These are phyloP conservation scores for Cercospora sp. DNA, from an alignment of 2,329 filamentous ascomycete species.

Conservation along the genomic window DNA sequence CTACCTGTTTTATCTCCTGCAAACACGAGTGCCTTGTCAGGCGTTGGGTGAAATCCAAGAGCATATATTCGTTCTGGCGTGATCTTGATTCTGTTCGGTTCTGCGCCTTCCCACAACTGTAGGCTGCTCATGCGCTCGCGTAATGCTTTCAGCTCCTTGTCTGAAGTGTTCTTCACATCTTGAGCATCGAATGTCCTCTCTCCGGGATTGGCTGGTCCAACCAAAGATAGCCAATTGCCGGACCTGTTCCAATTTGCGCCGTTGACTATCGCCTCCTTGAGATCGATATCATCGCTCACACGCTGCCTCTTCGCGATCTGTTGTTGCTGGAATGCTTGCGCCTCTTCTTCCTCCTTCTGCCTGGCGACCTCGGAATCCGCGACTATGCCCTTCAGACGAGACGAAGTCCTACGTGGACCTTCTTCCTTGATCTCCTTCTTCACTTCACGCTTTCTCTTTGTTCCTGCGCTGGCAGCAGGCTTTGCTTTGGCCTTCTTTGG, in stretches of 20 bases:
- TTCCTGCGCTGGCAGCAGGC: conserved; percentile 44
- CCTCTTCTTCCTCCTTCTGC: conserved; percentile 66
- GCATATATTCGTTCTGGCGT: conserved; percentile 85
- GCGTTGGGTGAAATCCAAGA: conserved; percentile 82
- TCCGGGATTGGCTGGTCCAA: conserved; percentile 76
- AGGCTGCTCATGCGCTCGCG: conserved; percentile 75
- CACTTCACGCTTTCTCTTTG: conserved; percentile 48
- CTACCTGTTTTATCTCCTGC: conserved; percentile 93
- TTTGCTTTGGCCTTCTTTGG: conserved; percentile 52
- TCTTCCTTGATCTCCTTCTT: conserved; percentile 57
- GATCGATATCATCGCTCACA: conserved; percentile 66
- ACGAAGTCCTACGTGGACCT: conserved; percentile 60
- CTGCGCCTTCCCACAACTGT: conserved; percentile 78
- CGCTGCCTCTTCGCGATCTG: conserved; percentile 60
- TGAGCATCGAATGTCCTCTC: conserved; percentile 83
- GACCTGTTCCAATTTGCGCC: conserved; percentile 69
- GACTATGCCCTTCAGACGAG: conserved; percentile 61
- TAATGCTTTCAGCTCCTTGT: conserved; percentile 71
- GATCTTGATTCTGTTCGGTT: conserved; percentile 84
- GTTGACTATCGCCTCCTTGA: conserved; percentile 76
- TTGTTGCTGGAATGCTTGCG: conserved; percentile 57
- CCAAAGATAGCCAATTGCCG: conserved; percentile 63
- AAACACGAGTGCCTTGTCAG: conserved; percentile 84
- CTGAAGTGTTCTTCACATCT: conserved; percentile 74
- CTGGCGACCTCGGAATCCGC: conserved; percentile 68